Evolutionary conservation across 768 basidiomycete genomes (phyloP), one percentile per base, ranked within the genome.

Genomic region (Termitomyces titanicus): DNA sequence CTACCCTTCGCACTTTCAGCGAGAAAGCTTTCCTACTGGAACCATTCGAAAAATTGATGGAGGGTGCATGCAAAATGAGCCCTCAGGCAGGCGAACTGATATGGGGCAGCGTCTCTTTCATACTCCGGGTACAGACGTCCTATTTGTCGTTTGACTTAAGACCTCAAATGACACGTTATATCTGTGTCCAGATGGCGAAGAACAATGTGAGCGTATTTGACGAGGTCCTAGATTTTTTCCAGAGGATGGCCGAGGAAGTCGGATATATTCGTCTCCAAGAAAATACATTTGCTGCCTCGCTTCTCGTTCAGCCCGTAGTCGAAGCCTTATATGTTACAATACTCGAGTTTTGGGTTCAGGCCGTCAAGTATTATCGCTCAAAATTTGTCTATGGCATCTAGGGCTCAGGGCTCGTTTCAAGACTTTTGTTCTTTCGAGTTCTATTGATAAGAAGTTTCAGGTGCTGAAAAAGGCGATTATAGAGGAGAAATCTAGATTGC

Each of bases 311-410:
- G 20, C 42, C 57, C 3, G 57, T 51, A 13, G 37, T 54, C 12
- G 57, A 58, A 22, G 37, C 31, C 17, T 11, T 58, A 17, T 58
- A 58, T 40, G 11, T 13, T 39, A 40, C 57, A 8, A 58, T 58
- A 6, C 18, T 58, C 2, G 22, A 54, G 12, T 58, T 58, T 20
- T 58, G 57, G 57, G 52, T 53, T 12, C 27, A 49, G 24, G 57
- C 53, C 10, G 52, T 53, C 1, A 54, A 51, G 18, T 45, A 58
- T 22, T 58, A 54, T 38, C 48, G 38, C 9, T 38, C 44, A 12
- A 58, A 34, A 25, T 18, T 40, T 27, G 24, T 17, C 24, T 43
- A n/a, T 17, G 13, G 24, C 12, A 13, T 18, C 24, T 18, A 55
- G 57, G 50, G 4, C 12, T 42, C 3, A 17, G 39, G 18, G 42